Conservation (phyloP, 129 eudicot species). For the Lactuca sativa region DNA sequence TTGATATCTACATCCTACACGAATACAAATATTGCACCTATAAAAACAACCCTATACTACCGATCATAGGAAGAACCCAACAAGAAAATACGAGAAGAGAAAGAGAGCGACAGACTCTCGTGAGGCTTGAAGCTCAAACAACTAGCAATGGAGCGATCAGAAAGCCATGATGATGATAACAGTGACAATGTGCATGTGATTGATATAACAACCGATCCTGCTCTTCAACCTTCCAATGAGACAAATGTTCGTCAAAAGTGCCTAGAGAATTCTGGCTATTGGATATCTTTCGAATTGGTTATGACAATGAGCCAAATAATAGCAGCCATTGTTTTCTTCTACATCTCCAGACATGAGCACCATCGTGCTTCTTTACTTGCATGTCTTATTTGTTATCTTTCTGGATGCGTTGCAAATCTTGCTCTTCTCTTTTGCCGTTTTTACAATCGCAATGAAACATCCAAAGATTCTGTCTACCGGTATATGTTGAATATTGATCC, state of each 20-base stretch:
- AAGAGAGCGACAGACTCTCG: too few relatives aligned
- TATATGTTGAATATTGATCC: too few relatives aligned
- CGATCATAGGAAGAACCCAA: too few relatives aligned
- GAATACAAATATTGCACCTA: too few relatives aligned
- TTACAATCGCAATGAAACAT: conserved; percentile 60
- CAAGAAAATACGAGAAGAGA: too few relatives aligned
- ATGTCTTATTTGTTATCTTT: conserved; percentile 87
- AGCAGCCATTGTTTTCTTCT: conserved; percentile 70
- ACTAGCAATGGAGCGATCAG: conserved; percentile 62
- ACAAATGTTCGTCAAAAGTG: conserved; percentile 55
- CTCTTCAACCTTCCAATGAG: conserved; percentile 50
- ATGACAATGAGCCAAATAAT: conserved; percentile 79
- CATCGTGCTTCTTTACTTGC: conserved; percentile 76
- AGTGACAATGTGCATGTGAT: conserved; percentile 54
- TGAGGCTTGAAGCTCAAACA: neutral
- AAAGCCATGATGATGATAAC: conserved; percentile 22
- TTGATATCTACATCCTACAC: too few relatives aligned
- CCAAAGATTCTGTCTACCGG: conserved; percentile 23
- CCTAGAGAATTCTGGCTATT: conserved; percentile 80
- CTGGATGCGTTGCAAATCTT: conserved; percentile 82
- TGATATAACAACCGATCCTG: conserved; percentile 64
- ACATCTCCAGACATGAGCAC: conserved; percentile 63
- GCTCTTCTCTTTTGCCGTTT: conserved; percentile 89
- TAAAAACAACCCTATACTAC: too few relatives aligned
- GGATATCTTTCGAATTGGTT: conserved; percentile 86